Conservation (phyloP, 176 grass and related monocot genomes). For the Eremochloa ophiuroides region DNA sequence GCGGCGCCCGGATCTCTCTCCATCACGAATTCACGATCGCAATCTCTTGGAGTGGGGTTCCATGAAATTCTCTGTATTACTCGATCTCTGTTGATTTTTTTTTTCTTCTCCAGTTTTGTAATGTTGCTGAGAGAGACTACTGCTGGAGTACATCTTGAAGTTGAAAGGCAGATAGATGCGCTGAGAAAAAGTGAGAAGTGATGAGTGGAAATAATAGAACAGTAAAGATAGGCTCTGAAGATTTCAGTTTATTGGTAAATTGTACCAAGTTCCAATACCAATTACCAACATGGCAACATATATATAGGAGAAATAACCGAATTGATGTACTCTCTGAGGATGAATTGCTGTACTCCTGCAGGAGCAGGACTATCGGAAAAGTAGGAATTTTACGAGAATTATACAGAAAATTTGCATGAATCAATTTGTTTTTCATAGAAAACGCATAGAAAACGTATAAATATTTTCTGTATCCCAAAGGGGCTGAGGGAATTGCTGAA, state of each 20-base stretch:
- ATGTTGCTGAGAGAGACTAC: neutral
- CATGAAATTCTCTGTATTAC: neutral
- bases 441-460: too few relatives aligned
- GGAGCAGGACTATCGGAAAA: too few relatives aligned
- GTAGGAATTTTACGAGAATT: too few relatives aligned
- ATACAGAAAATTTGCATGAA: too few relatives aligned
- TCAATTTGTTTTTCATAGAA: too few relatives aligned
- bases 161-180: neutral
- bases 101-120: neutral
- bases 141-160: neutral
- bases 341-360: too few relatives aligned
- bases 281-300: too few relatives aligned
- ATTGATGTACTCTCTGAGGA: too few relatives aligned
- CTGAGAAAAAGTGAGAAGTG: neutral
- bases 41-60: neutral
- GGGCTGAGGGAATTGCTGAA: too few relatives aligned
- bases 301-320: too few relatives aligned
- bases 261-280: too few relatives aligned
- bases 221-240: neutral
- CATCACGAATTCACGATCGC: neutral
- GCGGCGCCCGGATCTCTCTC: neutral
- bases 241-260: neutral
- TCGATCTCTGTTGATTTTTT: neutral
- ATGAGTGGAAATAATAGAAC: neutral
- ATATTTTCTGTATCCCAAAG: too few relatives aligned